These are phyloP conservation scores for Comarum palustre DNA, from an alignment of 306 rosid genomes.

Conservation along the genomic window DNA sequence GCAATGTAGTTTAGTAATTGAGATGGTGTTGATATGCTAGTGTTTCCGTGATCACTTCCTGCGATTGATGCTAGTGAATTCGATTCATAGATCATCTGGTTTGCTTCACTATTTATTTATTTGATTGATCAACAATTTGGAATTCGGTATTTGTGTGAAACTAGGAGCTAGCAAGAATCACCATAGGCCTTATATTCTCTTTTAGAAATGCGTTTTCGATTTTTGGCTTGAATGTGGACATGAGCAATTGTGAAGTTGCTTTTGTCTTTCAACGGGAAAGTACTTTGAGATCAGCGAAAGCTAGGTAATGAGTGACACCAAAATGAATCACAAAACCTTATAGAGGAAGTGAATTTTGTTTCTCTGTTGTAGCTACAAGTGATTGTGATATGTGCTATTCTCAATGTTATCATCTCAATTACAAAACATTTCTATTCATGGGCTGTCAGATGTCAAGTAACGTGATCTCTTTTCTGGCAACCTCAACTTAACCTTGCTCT, in stretches of 20 bases:
- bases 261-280: neutral
- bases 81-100: neutral
- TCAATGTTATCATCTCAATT: neutral
- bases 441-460: neutral
- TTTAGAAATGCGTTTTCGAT: neutral
- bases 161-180: slow-evolving; percentile 2
- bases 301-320: neutral
- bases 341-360: neutral
- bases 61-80: neutral
- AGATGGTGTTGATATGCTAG: neutral
- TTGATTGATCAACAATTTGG: neutral
- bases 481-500: neutral
- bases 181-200: neutral
- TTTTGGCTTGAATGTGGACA: neutral
- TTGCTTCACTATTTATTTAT: neutral
- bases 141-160: neutral
- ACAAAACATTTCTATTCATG: neutral
- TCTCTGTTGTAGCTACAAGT: neutral
- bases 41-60: neutral
- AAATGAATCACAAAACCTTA: neutral
- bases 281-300: neutral
- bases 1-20: neutral
- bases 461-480: neutral
- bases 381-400: neutral
- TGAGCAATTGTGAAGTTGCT: neutral